Evolutionary conservation across 148 eudicot species (phyloP), one percentile per base, ranked within the genome.

Genomic region (Diospyros kaki): DNA sequence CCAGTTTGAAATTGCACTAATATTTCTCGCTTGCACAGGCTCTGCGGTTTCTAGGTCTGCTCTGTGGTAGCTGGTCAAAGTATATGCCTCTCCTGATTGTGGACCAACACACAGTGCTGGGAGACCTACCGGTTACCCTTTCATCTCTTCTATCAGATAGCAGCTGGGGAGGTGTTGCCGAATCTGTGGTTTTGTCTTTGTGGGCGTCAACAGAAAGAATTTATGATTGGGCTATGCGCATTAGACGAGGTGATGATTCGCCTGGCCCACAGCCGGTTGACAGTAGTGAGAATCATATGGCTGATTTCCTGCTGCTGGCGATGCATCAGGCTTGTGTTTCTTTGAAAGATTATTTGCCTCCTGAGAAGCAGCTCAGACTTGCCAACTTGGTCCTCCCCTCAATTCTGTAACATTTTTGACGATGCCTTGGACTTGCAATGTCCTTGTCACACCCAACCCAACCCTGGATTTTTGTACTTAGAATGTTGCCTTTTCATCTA

Each of bases 51-150:
- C 73, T 91, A 41, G 88, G 89, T 58, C 85, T 93, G 77, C 81
- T 93, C 74, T 85, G 86, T 55, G 98, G 98, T 40, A 85, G 89
- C 80, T 83, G 74, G 72, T 91, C 88, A 66, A 88, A 86, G 40
- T 93, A 91, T 45, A 93, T 91, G 98, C 96, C 98, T 48, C 67
- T 93, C 43, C 83, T 93, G 75, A 68, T 88, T 71, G 72, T 87
- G 39, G 88, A 91, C 79, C 84, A 76, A 64, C 41, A 3, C 38
- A 78, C 77, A 12, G 93, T 91, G 43, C 76, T 93, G 71, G 78
- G 81, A 63, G 98, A 93, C 79, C 89, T 93, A 17, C 94, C 98
- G 0, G 84, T 88, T 64, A 84, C 92, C 44, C 87, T 93, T 56
- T 46, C 92, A 40, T 85, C 92, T 66, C 86, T 93, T 79, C 84